These are phyloP conservation scores for Metroxylon sagu DNA, from an alignment of 176 grass and related monocot genomes.

Conservation along the genomic window DNA sequence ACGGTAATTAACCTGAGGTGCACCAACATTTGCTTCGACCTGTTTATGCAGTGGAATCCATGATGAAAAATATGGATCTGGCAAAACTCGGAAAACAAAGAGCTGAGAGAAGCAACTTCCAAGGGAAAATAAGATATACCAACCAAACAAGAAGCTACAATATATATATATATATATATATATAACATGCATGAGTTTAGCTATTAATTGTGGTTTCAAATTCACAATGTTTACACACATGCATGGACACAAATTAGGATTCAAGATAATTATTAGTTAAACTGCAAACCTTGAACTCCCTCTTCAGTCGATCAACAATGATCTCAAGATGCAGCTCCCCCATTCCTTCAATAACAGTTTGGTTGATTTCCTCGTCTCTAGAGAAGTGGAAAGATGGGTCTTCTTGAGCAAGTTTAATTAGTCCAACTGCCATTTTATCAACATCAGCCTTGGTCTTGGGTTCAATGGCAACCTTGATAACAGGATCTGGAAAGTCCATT, in stretches of 20 bases:
- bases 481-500: conserved; percentile 98
- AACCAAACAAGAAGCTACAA: neutral
- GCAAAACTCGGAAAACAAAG: neutral
- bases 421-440: conserved; percentile 88
- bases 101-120: no score
- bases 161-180: no score
- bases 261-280: conserved; percentile 1
- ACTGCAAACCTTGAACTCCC: conserved; percentile 81
- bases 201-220: no score
- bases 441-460: conserved; percentile 96
- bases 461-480: conserved; percentile 99
- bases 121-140: neutral
- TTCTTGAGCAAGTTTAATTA: conserved; percentile 92
- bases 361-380: conserved; percentile 94
- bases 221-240: neutral
- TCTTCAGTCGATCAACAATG: conserved; percentile 84
- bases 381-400: conserved; percentile 99
- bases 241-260: neutral
- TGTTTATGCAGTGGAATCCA: conserved; percentile 25
- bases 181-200: neutral
- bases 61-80: neutral
- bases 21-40: conserved; percentile 95
- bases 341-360: conserved; percentile 99
- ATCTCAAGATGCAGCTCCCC: conserved; percentile 98
- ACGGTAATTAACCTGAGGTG: conserved; percentile 98